phyloP scores from a whole-genome alignment of 805 yeast genomes.

The Gaillardinia entomophila region DNA sequence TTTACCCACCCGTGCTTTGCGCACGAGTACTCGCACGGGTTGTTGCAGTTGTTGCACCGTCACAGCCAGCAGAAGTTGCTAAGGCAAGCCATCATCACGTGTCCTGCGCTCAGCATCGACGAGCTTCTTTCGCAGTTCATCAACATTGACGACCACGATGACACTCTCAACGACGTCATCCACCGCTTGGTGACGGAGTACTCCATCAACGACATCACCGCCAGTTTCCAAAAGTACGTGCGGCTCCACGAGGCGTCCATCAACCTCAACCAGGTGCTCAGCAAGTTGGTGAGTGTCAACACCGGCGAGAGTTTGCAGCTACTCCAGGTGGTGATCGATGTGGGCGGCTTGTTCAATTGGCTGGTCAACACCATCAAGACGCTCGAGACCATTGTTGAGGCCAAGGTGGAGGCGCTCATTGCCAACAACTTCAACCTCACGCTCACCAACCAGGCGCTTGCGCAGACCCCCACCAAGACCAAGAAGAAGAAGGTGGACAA shows the following conservation, averaged over 20 bases:
- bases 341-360: constrained; percentile 69
- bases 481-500: constrained; percentile 22
- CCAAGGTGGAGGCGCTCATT: constrained; percentile 41
- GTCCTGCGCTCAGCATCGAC: constrained; percentile 58
- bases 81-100: constrained; percentile 78
- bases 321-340: constrained; percentile 62
- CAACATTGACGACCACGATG: constrained; percentile 30
- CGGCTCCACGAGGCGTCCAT: constrained; percentile 14
- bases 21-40: constrained; percentile 43
- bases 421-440: constrained; percentile 41
- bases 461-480: constrained; percentile 18
- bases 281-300: constrained; percentile 28
- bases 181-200: constrained; percentile 62
- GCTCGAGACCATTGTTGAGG: constrained; percentile 39
- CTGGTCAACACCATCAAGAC: constrained; percentile 43
- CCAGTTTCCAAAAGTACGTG: constrained; percentile 34
- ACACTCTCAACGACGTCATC: constrained; percentile 62
- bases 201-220: constrained; percentile 53
- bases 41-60: constrained; percentile 44
- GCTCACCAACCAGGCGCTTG: constrained; percentile 40
- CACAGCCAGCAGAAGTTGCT: constrained; percentile 53
- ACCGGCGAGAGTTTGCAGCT: constrained; percentile 54
- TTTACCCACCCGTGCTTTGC: constrained; percentile 90
- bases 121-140: constrained; percentile 63
- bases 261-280: constrained; percentile 34